Evolutionary conservation across 768 basidiomycete genomes (phyloP).

Genomic region (Austroboletus eburneus): DNA sequence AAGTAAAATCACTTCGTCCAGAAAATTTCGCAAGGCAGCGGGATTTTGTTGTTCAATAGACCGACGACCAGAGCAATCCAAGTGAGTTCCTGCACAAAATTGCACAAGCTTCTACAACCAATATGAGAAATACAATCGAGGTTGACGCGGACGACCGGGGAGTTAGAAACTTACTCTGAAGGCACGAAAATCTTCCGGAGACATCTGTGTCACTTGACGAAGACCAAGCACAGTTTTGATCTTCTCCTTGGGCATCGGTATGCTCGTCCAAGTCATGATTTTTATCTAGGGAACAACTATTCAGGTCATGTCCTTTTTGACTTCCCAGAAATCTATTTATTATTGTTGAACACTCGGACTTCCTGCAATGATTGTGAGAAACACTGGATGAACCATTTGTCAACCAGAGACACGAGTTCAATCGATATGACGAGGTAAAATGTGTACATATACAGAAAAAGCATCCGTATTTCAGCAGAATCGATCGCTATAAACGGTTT

Average conservation of each 20-base stretch:
- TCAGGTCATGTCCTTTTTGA: slow-evolving; percentile 2
- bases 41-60: slow-evolving; percentile 13
- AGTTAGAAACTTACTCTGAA: slow-evolving; percentile 11
- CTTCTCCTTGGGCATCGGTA: slow-evolving; percentile 8
- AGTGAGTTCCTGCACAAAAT: not conserved
- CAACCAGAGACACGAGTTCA: slow-evolving; percentile 4
- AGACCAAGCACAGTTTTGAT: not conserved
- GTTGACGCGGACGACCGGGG: not conserved
- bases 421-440: slow-evolving; percentile 16
- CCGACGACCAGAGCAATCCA: not conserved
- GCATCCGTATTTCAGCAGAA: slow-evolving; percentile 35
- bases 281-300: not conserved
- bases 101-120: slow-evolving; percentile 3
- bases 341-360: not conserved
- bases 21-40: slow-evolving; percentile 4
- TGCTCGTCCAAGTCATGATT: not conserved
- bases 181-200: not conserved
- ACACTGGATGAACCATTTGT: slow-evolving; percentile 1
- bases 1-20: slow-evolving; percentile 11
- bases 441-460: slow-evolving; percentile 12
- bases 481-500: slow-evolving; percentile 35
- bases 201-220: not conserved
- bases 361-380: slow-evolving; percentile 1
- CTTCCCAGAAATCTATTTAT: not conserved
- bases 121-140: not conserved